Base-by-base conservation (phyloP, 331 rosid species). In the Ulmus americana region DNA sequence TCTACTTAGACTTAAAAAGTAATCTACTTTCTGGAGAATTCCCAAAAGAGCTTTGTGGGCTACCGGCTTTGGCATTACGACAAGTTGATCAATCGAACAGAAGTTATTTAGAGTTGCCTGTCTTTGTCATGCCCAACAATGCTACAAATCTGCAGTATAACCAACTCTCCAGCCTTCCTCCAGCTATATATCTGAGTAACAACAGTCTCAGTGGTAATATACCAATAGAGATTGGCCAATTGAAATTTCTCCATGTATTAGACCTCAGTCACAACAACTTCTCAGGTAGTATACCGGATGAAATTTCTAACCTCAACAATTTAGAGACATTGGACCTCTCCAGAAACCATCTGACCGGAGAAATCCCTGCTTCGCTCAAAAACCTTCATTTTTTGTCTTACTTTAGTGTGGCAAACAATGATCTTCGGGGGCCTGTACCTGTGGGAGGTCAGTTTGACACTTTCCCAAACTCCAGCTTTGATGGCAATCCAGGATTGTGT, bases 271-370 rank as follows among this genome's bases (percentile, higher is more conserved):
- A 15, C 15, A 92, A 92, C 83, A 77, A 62, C 74, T 89, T 92
- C 85, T 73, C 86, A 15, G 95, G 97, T 65, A 56, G 58, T 62
- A 86, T 92, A 58, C 98, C 98, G 0, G 86, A 70, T 68, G 78
- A 88, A 54, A 66, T 92, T 58, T 85, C 86, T 67, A 79, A 67
- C 73, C 83, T 92, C 70, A 70, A 71, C 11, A 87, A 86, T 77
- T 83, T 92, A 5, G 98, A 92, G 85, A 85, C 45, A 65, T 80
- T 92, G 70, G 85, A 85, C 77, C 85, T 92, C 76, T 85, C 95
- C 43, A 14, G 47, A 50, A 92, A 92, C 76, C 75, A 66, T 8
- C 81, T 92, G 10, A 77, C 89, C 44, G 98, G 98, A 6, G 85
- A 55, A 80, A 92, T 92, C 71, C 98, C 98, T 51, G 73, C 42